A percentile compares a stretch with the other conserved stretches of the same genome.
phyloP scores from a whole-genome alignment of 2,329 filamentous ascomycete genomes.

The Diaporthe citri region DNA sequence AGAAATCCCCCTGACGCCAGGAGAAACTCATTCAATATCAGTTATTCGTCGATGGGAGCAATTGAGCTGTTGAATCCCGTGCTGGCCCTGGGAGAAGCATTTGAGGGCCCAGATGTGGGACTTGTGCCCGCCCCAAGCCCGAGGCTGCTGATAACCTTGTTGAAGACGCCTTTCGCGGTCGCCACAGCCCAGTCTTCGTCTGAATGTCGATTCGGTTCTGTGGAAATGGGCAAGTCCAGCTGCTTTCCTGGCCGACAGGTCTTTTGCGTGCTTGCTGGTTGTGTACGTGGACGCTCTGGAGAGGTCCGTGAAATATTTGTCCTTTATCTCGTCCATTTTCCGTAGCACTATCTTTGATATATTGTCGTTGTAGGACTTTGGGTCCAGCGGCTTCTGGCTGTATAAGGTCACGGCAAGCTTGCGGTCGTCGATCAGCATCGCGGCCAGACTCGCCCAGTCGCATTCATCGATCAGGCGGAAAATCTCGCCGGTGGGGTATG shows the following conservation, averaged over 20 bases:
- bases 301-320: neutral
- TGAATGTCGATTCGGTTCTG: neutral
- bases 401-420: neutral
- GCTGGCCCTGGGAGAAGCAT: neutral
- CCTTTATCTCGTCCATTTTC: neutral
- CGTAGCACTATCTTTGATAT: neutral
- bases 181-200: neutral
- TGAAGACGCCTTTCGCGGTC: neutral
- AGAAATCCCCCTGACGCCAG: too few relatives aligned
- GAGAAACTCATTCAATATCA: too few relatives aligned
- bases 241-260: neutral
- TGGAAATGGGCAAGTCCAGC: neutral
- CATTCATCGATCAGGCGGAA: neutral
- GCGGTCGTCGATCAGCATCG: conserved; percentile 1
- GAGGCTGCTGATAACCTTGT: neutral
- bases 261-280: neutral
- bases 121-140: neutral
- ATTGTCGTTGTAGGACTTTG: neutral
- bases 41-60: too few relatives aligned
- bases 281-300: neutral
- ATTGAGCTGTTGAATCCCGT: neutral
- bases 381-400: neutral
- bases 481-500: neutral
- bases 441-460: neutral
- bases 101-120: neutral